These are phyloP conservation scores for Trichoderma sp. DNA, from an alignment of 2,329 filamentous ascomycete species.

Conservation along the genomic window DNA sequence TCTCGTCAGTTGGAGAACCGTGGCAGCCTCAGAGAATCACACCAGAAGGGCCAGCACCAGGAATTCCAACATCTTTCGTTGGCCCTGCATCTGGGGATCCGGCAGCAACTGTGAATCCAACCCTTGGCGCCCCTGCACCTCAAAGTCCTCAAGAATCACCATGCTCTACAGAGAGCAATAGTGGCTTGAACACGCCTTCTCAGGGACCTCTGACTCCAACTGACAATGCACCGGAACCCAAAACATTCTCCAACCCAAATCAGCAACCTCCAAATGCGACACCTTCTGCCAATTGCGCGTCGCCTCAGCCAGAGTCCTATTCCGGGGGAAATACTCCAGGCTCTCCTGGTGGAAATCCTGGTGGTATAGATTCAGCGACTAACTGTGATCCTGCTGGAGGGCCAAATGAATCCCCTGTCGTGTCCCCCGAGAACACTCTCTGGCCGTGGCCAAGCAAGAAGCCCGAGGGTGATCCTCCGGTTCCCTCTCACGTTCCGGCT, in stretches of 20 bases:
- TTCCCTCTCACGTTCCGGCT: conserved; percentile 37
- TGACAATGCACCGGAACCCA: conserved; percentile 29
- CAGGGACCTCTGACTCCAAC: conserved; percentile 20
- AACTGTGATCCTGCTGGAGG: conserved; percentile 26
- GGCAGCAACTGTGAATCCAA: conserved; percentile 29
- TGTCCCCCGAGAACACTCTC: conserved; percentile 33
- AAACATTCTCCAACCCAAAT: conserved; percentile 28
- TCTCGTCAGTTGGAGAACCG: conserved; percentile 10
- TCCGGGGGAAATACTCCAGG: neutral
- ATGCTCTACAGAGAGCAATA: conserved; percentile 11
- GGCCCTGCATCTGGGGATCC: conserved; percentile 9
- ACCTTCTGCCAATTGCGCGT: conserved; percentile 10
- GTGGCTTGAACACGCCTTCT: neutral
- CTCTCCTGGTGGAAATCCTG: neutral
- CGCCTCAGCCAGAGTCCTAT: conserved; percentile 9
- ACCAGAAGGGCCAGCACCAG: conserved; percentile 30
- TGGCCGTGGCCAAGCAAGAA: conserved; percentile 34
- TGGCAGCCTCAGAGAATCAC: conserved; percentile 24
- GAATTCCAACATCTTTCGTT: conserved; percentile 24
- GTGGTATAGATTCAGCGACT: conserved; percentile 7
- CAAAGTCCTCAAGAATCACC: conserved; percentile 22
- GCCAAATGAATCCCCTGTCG: conserved; percentile 26
- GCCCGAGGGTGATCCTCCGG: conserved; percentile 32
- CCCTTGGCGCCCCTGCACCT: neutral
- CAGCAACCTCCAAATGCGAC: conserved; percentile 18